Evolutionary conservation across 2,329 filamentous ascomycete species (phyloP).

Genomic region (Ceratocystiopsis brevicomis): DNA sequence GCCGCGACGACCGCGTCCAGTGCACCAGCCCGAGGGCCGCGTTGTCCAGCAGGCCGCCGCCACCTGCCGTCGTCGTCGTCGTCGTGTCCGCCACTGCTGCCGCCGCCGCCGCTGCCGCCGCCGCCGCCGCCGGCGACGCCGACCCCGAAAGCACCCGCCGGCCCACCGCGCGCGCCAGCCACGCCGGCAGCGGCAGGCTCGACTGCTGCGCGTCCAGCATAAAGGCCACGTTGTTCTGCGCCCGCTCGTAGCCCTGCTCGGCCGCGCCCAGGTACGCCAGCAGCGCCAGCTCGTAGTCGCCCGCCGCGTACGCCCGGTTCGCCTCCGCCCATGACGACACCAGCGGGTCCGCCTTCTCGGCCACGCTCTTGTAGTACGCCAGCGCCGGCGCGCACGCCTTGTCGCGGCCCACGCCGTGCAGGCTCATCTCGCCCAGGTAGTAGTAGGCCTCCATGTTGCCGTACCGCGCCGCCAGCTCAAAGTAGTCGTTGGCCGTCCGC

Average conservation of each 20-base stretch:
- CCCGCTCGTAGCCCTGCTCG: slow-evolving; percentile 79
- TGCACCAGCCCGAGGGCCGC: slow-evolving; percentile 60
- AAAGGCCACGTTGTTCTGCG: slow-evolving; percentile 78
- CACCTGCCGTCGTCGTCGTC: too few relatives aligned
- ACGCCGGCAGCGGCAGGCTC: slow-evolving; percentile 34
- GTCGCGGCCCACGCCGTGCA: slow-evolving; percentile 63
- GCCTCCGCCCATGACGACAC: slow-evolving; percentile 69
- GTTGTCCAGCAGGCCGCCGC: slow-evolving; percentile 26
- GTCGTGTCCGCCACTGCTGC: too few relatives aligned
- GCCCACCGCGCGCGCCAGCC: slow-evolving; percentile 17
- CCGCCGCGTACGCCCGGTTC: slow-evolving; percentile 61
- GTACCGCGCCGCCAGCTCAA: slow-evolving; percentile 68
- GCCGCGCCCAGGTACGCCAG: slow-evolving; percentile 72
- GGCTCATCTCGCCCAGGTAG: slow-evolving; percentile 73
- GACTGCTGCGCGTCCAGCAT: slow-evolving; percentile 60
- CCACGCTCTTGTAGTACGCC: slow-evolving; percentile 65
- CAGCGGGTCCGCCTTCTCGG: slow-evolving; percentile 51
- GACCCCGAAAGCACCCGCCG: not conserved
- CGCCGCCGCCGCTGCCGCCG: not conserved
- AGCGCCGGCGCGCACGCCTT: slow-evolving; percentile 60
- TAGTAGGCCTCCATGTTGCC: slow-evolving; percentile 80
- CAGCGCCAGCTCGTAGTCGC: slow-evolving; percentile 63
- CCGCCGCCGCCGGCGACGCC: not conserved
- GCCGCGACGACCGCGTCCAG: slow-evolving; percentile 87
- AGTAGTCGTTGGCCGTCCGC: slow-evolving; percentile 63